These are phyloP conservation scores for Mycogone perniciosa DNA, from an alignment of 2,329 filamentous ascomycete species.

Conservation along the genomic window DNA sequence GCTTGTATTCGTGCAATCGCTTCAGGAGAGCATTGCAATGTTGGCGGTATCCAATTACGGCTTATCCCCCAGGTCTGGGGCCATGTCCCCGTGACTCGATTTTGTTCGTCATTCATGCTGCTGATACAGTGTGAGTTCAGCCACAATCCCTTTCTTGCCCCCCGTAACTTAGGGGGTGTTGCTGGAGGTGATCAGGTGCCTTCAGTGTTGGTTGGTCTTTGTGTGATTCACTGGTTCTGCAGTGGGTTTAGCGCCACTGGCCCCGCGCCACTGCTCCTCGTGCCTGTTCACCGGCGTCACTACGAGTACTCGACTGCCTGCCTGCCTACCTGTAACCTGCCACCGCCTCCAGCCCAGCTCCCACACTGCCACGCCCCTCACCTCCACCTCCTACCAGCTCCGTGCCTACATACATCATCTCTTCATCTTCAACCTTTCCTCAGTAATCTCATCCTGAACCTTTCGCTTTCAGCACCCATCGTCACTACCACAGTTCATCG, in stretches of 20 bases:
- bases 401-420: conserved; percentile 14
- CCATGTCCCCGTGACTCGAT: no score
- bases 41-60: no score
- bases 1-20: no score
- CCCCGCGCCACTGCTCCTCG: conserved; percentile 7
- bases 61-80: no score
- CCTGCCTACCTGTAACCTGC: conserved; percentile 17
- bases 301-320: conserved; percentile 17
- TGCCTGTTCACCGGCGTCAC: conserved; percentile 10
- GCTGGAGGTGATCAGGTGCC: no score
- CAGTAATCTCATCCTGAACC: conserved; percentile 1
- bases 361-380: conserved; percentile 12
- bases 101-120: no score
- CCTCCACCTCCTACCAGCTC: conserved; percentile 3
- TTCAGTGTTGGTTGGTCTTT: background rate
- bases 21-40: no score
- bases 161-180: no score
- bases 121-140: no score
- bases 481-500: background rate
- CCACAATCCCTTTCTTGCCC: no score
- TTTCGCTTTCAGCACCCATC: background rate
- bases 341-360: conserved; percentile 16
- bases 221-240: conserved; percentile 5
- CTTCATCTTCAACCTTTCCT: conserved; percentile 11
- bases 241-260: conserved; percentile 3